Percentiles rank a stretch among this genome's conserved stretches.
Conservation (phyloP, 2,329 filamentous ascomycete species). For the Apiospora rasikravindrae region DNA sequence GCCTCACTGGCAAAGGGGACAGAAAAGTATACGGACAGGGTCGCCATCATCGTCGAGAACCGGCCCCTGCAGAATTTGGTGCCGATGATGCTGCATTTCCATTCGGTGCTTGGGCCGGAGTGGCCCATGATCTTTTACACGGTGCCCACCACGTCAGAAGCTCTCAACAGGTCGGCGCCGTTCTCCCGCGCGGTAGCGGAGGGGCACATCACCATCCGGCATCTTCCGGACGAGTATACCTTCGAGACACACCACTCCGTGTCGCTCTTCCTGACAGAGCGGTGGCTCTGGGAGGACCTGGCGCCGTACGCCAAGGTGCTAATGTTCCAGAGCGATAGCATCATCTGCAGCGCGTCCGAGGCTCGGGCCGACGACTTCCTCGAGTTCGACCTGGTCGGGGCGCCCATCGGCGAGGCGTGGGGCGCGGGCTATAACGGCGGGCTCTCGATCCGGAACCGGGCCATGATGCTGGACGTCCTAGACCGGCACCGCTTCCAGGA, state of each 20-base stretch:
- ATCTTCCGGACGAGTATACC: constrained; percentile 41
- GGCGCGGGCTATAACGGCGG: constrained; percentile 40
- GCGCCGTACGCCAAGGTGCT: constrained; percentile 40
- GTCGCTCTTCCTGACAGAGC: constrained; percentile 41
- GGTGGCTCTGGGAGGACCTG: constrained; percentile 46
- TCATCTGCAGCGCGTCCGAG: constrained; percentile 40
- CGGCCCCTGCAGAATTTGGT: constrained; percentile 40
- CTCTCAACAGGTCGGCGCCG: constrained; percentile 34
- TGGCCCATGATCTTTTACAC: constrained; percentile 54
- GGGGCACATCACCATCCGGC: constrained; percentile 43
- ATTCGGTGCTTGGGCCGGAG: constrained; percentile 45
- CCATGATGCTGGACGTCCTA: constrained; percentile 31
- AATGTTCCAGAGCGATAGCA: constrained; percentile 46
- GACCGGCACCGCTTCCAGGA: constrained; percentile 27
- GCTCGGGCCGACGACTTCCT: constrained; percentile 42
- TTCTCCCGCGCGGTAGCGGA: constrained; percentile 43
- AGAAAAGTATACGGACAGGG: constrained; percentile 30
- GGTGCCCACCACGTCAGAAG: constrained; percentile 31
- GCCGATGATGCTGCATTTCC: constrained; percentile 46
- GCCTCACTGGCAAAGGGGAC: neutral
- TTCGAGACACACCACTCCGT: constrained; percentile 43
- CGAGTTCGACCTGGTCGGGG: constrained; percentile 42
- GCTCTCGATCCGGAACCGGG: constrained; percentile 38
- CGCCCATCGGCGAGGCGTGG: constrained; percentile 33
- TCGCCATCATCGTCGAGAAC: constrained; percentile 45